Base-by-base conservation (phyloP, 441 rosid species). In the Omphalea diandra region DNA sequence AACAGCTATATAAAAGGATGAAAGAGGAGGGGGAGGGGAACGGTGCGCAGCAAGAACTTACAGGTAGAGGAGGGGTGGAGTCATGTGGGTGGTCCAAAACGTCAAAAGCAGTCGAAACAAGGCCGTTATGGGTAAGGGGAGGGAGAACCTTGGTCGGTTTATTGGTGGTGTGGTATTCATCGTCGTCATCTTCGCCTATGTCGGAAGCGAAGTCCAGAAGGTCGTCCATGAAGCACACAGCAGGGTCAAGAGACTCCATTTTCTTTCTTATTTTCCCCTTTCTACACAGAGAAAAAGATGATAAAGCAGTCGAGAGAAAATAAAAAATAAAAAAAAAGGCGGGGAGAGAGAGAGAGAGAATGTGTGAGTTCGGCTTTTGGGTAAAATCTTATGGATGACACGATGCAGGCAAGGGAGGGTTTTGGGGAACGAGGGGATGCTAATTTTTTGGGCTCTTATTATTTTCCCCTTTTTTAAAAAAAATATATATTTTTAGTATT, bases 121-220 rank as follows among this genome's bases (percentile, higher is more conserved):
- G 47, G 24, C 68, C 77, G 50, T 60, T 73, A 3, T 43, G 73
- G 70, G 44, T 55, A 47, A 74, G 60, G 46, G 82, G 55, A 9
- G 77, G 71, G 10, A 52, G 46, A 12, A 73, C 60, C 47, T 76
- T 75, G 56, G 46, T 76, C 36, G 76, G 68, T 69, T 77, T 80
- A 67, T 49, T 55, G n/a, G n/a, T n/a, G n/a, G n/a, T n/a, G 77
- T 17, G 73, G 67, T 73, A 70, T 31, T 80, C 83, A 7, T 76
- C 88, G 4, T 83, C 87, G 6, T 83, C 86, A n/a, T 70, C 86
- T 29, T 82, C 89, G 4, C 80, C 86, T 62, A 86, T 75, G 68
- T 77, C 88, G 15, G 79, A 83, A 26, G 79, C 71, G 75, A 91
- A 90, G 88, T 91, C 84, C 33, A 91, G 76, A 56, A 89, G 77